Percentiles rank a stretch among this genome's conserved stretches.
Evolutionary conservation across 176 grass and related monocot genomes (phyloP).

Genomic region (Calamus simplicifolius): DNA sequence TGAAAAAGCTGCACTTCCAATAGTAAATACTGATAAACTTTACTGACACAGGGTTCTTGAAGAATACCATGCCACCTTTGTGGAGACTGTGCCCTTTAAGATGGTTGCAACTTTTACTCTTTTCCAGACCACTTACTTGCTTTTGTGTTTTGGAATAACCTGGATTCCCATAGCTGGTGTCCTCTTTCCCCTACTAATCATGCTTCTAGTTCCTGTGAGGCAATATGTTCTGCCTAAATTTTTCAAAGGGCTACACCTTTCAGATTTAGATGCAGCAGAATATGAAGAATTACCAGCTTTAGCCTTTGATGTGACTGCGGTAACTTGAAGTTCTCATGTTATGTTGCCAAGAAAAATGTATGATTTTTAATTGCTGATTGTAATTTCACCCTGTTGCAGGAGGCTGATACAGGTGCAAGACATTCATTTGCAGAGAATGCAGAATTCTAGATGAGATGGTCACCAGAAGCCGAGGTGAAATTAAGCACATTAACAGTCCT

Average conservation of each 20-base stretch:
- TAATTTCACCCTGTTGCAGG: slow-evolving; percentile 36
- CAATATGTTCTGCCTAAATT: slow-evolving; percentile 91
- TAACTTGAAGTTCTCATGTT: slow-evolving; percentile 14
- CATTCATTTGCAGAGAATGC: slow-evolving; percentile 33
- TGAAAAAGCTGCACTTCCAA: no score
- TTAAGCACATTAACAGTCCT: slow-evolving; percentile 84
- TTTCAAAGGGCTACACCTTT: slow-evolving; percentile 93
- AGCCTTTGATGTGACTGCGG: slow-evolving; percentile 55
- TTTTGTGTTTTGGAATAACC: slow-evolving; percentile 94
- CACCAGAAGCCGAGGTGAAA: slow-evolving; percentile 87
- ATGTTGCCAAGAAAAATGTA: background rate
- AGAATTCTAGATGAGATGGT: slow-evolving; percentile 85
- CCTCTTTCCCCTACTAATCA: slow-evolving; percentile 98
- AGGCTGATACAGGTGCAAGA: slow-evolving; percentile 40
- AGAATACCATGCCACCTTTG: slow-evolving; percentile 84
- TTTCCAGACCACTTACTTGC: slow-evolving; percentile 80
- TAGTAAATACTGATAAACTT: background rate
- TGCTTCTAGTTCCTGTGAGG: slow-evolving; percentile 87
- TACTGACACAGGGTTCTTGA: slow-evolving; percentile 67
- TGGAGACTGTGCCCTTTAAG: slow-evolving; percentile 96
- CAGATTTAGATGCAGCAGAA: slow-evolving; percentile 79
- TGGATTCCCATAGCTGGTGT: slow-evolving; percentile 97
- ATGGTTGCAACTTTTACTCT: slow-evolving; percentile 76
- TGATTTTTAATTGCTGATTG: no score
- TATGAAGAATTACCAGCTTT: slow-evolving; percentile 87